These are phyloP conservation scores for Pythium dissotocum DNA, from an alignment of 352 stramenopile species.

Conservation along the genomic window DNA sequence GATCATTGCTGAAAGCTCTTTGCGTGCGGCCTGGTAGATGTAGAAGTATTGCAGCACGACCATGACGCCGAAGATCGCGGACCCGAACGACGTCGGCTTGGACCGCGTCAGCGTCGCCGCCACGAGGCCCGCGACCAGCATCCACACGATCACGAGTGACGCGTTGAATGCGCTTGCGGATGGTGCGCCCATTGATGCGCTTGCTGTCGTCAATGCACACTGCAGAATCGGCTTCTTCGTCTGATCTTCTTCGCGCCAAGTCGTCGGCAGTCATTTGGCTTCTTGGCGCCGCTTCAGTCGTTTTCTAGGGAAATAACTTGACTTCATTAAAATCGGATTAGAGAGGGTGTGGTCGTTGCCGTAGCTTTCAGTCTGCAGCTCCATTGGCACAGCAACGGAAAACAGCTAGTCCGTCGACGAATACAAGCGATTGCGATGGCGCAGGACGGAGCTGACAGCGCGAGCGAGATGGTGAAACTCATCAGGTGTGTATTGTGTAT, in stretches of 20 bases:
- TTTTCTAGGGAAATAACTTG: constrained; percentile 23
- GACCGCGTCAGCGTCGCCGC: constrained; percentile 23
- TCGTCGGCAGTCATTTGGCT: neutral
- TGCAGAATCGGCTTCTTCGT: neutral
- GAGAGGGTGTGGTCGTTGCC: constrained; percentile 15
- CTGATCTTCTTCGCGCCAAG: neutral
- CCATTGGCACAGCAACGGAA: neutral
- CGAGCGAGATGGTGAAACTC: constrained; percentile 80
- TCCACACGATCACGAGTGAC: constrained; percentile 37
- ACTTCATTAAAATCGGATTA: constrained; percentile 24
- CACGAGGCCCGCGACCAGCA: constrained; percentile 33
- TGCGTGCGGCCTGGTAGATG: constrained; percentile 53
- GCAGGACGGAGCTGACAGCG: constrained; percentile 43
- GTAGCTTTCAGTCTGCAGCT: neutral
- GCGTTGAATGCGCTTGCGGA: constrained; percentile 40
- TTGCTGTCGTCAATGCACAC: neutral
- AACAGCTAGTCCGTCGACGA: neutral
- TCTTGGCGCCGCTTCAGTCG: constrained; percentile 18
- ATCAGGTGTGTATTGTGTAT: constrained; percentile 49
- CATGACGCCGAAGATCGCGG: constrained; percentile 30
- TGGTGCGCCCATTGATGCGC: neutral
- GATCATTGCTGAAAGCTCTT: constrained; percentile 31
- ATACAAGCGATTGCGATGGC: constrained; percentile 41
- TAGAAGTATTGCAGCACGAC: constrained; percentile 57
- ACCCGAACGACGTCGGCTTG: constrained; percentile 26